phyloP scores from a whole-genome alignment of 768 basidiomycete species.

The Symmetrospora coprosmae region DNA sequence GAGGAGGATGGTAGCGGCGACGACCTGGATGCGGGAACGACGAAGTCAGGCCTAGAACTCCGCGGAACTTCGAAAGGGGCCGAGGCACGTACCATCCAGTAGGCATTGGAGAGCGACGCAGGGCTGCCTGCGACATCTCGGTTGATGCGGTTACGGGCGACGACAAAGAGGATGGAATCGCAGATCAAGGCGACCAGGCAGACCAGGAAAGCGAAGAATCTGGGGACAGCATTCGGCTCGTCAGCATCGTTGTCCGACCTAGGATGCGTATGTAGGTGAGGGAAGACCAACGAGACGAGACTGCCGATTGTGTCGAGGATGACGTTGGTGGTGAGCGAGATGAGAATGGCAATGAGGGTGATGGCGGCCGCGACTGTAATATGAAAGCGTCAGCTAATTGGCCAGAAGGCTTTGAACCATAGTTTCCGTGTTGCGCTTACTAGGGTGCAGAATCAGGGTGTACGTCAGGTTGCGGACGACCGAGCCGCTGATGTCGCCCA shows the following conservation, averaged over 20 bases:
- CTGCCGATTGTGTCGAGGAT: slow-evolving; percentile 5
- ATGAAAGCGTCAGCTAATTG: background rate
- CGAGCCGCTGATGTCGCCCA: background rate
- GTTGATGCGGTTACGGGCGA: slow-evolving; percentile 11
- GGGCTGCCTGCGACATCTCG: background rate
- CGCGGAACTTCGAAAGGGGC: too few species aligned
- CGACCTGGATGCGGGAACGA: too few species aligned
- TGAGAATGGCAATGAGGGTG: slow-evolving; percentile 12
- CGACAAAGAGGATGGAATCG: slow-evolving; percentile 12
- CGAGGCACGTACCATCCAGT: too few species aligned
- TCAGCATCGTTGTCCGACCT: too few species aligned
- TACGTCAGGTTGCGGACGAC: slow-evolving; percentile 3
- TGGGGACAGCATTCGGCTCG: background rate
- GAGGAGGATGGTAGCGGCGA: background rate
- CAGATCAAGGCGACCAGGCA: slow-evolving; percentile 9
- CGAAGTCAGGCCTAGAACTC: too few species aligned
- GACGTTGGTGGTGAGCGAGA: slow-evolving; percentile 12
- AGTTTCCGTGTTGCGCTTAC: background rate
- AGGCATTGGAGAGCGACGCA: background rate
- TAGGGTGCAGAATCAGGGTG: background rate
- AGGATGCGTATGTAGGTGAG: too few species aligned
- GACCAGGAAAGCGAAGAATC: slow-evolving; percentile 19
- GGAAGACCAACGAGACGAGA: background rate
- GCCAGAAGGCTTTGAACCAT: background rate
- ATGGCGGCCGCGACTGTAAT: slow-evolving; percentile 2